These are phyloP conservation scores for Ailanthus altissimus DNA, from an alignment of 345 rosid genomes.

Conservation along the genomic window DNA sequence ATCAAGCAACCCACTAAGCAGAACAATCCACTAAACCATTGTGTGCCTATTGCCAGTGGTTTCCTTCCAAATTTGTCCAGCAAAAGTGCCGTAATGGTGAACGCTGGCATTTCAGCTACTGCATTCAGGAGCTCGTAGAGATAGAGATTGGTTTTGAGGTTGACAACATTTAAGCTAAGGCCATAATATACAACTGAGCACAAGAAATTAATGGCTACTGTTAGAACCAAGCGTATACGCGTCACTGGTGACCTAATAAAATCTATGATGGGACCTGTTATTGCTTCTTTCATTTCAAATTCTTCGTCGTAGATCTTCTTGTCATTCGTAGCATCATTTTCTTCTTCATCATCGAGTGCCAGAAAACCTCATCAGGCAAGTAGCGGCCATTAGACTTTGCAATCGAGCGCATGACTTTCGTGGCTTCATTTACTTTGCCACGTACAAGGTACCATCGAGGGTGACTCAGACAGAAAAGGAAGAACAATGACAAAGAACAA, in stretches of 20 bases:
- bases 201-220: constrained; percentile 62
- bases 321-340: constrained; percentile 17
- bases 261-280: constrained; percentile 62
- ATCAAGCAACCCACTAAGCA: constrained; percentile 55
- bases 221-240: constrained; percentile 54
- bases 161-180: constrained; percentile 82
- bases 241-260: constrained; percentile 70
- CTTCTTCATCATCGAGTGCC: constrained; percentile 71
- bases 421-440: constrained; percentile 64
- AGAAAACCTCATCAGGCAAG: constrained; percentile 65
- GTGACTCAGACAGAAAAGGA: constrained; percentile 80
- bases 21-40: constrained; percentile 76
- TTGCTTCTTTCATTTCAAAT: constrained; percentile 32
- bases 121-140: constrained; percentile 72
- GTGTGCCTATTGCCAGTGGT: constrained; percentile 76
- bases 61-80: constrained; percentile 75
- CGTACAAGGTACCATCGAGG: constrained; percentile 94
- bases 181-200: constrained; percentile 88
- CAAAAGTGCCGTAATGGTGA: constrained; percentile 68
- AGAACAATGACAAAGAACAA: constrained; percentile 62
- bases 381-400: constrained; percentile 59
- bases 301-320: constrained; percentile 19
- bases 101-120: constrained; percentile 86
- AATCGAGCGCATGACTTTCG: constrained; percentile 62
- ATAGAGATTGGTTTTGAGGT: too few species aligned